These are phyloP conservation scores for Starmera amethionina DNA, from an alignment of 805 yeast genomes.

Conservation along the genomic window DNA sequence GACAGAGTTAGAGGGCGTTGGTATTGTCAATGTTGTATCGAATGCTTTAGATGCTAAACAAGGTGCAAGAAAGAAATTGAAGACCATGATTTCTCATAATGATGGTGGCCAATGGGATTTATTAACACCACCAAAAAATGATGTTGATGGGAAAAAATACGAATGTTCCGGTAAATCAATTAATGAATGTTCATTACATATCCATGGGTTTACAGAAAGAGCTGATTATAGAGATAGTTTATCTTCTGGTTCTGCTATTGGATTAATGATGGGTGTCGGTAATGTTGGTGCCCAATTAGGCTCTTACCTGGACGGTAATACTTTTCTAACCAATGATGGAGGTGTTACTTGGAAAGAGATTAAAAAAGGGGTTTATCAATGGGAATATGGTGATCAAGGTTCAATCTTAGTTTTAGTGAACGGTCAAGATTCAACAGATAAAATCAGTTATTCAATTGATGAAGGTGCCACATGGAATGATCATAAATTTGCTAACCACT, in stretches of 20 bases:
- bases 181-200: slow-evolving; percentile 64
- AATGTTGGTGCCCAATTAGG: slow-evolving; percentile 65
- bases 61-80: slow-evolving; percentile 46
- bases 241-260: slow-evolving; percentile 84
- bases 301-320: slow-evolving; percentile 42
- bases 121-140: slow-evolving; percentile 57
- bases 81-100: slow-evolving; percentile 71
- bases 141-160: slow-evolving; percentile 49
- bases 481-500: slow-evolving; percentile 47
- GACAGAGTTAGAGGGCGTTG: slow-evolving; percentile 77
- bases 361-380: slow-evolving; percentile 62
- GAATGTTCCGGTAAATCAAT: slow-evolving; percentile 41
- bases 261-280: slow-evolving; percentile 87
- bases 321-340: slow-evolving; percentile 82
- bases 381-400: slow-evolving; percentile 98
- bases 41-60: slow-evolving; percentile 37
- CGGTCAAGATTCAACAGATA: slow-evolving; percentile 46
- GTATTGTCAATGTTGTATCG: slow-evolving; percentile 59
- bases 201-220: slow-evolving; percentile 89
- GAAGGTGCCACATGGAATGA: slow-evolving; percentile 73
- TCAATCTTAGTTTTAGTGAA: slow-evolving; percentile 69
- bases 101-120: slow-evolving; percentile 87
- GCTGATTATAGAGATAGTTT: slow-evolving; percentile 74
- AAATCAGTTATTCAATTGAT: slow-evolving; percentile 58
- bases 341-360: slow-evolving; percentile 85